These are phyloP conservation scores for Didymella exigua DNA, from an alignment of 2,329 filamentous ascomycete genomes.

Conservation along the genomic window DNA sequence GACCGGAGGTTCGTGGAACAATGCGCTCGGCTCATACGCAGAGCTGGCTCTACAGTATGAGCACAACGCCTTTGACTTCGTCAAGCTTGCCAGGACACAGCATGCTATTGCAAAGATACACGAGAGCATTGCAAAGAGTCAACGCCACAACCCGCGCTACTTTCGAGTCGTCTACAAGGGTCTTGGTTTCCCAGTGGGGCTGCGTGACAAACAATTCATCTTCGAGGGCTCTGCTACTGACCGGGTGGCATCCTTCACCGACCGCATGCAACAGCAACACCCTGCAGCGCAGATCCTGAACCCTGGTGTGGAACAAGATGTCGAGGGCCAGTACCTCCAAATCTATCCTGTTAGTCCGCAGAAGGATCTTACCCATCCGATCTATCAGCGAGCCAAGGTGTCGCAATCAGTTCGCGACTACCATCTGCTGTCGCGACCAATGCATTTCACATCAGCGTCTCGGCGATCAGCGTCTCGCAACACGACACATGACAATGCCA, in stretches of 20 bases:
- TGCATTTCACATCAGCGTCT: constrained; percentile 76
- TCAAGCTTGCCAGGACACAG: constrained; percentile 86
- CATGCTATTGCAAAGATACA: constrained; percentile 91
- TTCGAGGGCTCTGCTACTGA: constrained; percentile 83
- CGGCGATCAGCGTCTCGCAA: constrained; percentile 72
- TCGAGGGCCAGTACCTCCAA: constrained; percentile 89
- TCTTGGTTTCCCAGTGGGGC: constrained; percentile 78
- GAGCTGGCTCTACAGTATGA: constrained; percentile 94
- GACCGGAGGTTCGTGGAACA: constrained; percentile 91
- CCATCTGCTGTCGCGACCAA: constrained; percentile 77
- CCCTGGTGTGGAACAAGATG: constrained; percentile 71
- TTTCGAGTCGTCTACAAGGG: constrained; percentile 91
- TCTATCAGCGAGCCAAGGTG: constrained; percentile 87
- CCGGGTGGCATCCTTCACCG: constrained; percentile 79
- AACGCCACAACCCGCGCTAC: constrained; percentile 79
- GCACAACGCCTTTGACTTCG: constrained; percentile 85
- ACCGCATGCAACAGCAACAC: constrained; percentile 90
- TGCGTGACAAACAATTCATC: constrained; percentile 90
- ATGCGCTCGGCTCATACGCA: constrained; percentile 83
- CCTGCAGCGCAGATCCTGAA: constrained; percentile 82
- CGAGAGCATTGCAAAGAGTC: constrained; percentile 82
- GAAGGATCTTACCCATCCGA: constrained; percentile 78
- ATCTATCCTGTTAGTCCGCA: constrained; percentile 81
- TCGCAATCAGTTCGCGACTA: constrained; percentile 85
- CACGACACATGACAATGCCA: constrained; percentile 71